Base-by-base conservation (phyloP, 2,329 filamentous ascomycete species). In the Sporothrix pallida region DNA sequence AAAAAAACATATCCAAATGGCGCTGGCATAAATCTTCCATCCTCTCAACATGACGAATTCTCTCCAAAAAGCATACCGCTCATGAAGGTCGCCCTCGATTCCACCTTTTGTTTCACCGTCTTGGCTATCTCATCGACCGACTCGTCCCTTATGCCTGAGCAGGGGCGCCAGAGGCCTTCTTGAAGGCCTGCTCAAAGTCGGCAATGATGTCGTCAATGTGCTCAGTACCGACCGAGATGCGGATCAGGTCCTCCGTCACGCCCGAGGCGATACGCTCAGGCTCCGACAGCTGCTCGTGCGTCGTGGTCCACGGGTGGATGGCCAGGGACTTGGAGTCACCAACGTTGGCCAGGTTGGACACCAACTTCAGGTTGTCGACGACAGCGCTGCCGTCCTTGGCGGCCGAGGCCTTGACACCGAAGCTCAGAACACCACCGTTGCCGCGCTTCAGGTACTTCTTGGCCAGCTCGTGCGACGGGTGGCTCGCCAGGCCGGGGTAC, bases 201-300 rank as follows among this genome's bases (percentile, higher is more conserved):
- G 91, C 92, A 80, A 97, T 96, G 79, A 98, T 98, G 80, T 98
- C 95, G 84, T 97, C 95, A 81, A 98, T 97, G 82, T 98, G 94
- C 85, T 98, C 95, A 0, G 92, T 97, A 71, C 95, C 95, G 74
- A 98, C 95, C 0, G 95, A 98, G 80, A 98, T 96, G 76, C 95
- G 93, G 82, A 98, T 97, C 54, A 95, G 90, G 80, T 97, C 95
- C 84, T 93, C 91, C 17, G 93, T 96, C 12, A 96, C 93, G 78
- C 95, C 95, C 26, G 93, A 95, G 80, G 85, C 90, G 70, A 87
- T 81, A 83, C 91, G 93, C 86, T 98, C 95, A 80, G 94, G 88
- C 44, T 95, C 92, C 31, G 86, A 90, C 74, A 98, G 87, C 85
- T 98, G 95, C 86, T 97, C 93, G 82, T 98, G 95, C 2, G 95